Base-by-base conservation (phyloP, 1,139 yeast species). In the Saccharomyces uvarum region DNA sequence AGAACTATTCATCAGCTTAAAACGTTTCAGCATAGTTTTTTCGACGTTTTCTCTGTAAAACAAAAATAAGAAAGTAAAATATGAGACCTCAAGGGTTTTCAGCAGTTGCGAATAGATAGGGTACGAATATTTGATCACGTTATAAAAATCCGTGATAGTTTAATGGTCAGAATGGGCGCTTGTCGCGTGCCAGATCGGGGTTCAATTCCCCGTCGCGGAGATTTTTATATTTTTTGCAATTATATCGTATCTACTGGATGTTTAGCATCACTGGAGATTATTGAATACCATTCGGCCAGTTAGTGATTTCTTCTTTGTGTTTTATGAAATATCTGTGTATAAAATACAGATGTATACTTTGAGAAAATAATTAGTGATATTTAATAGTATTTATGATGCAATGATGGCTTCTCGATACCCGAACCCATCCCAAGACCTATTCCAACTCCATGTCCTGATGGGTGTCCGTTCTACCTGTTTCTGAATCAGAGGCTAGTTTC, bases 191-290 rank as follows among this genome's bases (percentile, higher is more conserved):
- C 67, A 65, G 71, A 68, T 67, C 70, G 70, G 71, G 71, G 70
- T 67, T 68, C 71, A 66, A 68, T 68, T 68, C 71, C 71, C 70
- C 70, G 70, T 68, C 70, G 70, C 70, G 71, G 71, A 68, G 71
- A 54, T 56, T 57, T 61, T 61, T 61, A 56, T 58, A 3, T 33
- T 16, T 16, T 14, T 33, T 38, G 4, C 6, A 24, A 13, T 32
- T 3, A 16, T 3, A 28, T 3, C 1, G 6, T 24, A 24, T 24
- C 26, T 24, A 24, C 26, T 24, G 26, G 26, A 24, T 28, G 31
- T 11, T 4, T 8, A 8, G 13, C 13, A 38, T 8, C 14, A 7
- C 0, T 9, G 21, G 16, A 38, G 9, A 7, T 4, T 38, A 38
- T 38, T 21, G 1, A 13, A 9, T 5, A 16, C 21, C 3, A 16